Evolutionary conservation across 208 protist species (phyloP), one percentile per base, ranked within the genome.

Genomic region (Acanthamoeba lenticulata): DNA sequence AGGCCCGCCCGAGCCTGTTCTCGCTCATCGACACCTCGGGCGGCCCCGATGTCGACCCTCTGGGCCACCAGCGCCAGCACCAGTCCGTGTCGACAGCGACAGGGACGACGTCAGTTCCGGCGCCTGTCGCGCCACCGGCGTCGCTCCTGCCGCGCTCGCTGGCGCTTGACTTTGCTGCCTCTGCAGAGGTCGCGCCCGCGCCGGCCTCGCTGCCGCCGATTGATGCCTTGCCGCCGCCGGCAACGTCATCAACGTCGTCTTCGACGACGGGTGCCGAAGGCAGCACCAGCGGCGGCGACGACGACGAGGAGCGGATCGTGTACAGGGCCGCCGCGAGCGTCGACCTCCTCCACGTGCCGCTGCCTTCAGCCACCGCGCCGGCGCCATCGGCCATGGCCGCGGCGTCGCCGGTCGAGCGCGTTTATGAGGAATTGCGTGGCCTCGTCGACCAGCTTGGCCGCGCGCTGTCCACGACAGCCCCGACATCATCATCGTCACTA

Each of bases 11-110:
- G 6, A 88, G 79, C 4, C 79, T 88, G 3, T 88, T 62, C 36
- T 88, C 79, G 36, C 79, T 88, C 44, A 88, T 88, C 79, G 40
- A 88, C 44, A 88, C 79, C 27, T 88, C 79, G 29, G 15, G 11
- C 13, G 21, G 24, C 11, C 62, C 62, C 62, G 24, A 72, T n/a
- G 11, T n/a, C 27, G 24, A 34, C 11, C 62, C 62, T 15, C 17
- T n/a, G 11, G 17, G 3, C 49, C 19, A 2, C 49, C 15, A 1
- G 24, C 0, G 1, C 49, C 19, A 57, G 19, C 49, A 9, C 49
- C 52, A 60, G 52, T n/a, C n/a, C n/a, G n/a, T n/a, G n/a, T n/a
- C n/a, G n/a, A n/a, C n/a, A n/a, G n/a, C n/a, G n/a, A n/a, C n/a
- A 60, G 15, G 21, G 52, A 60, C 11, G 21, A 60, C 21, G 21